Percentiles rank a stretch among this genome's conserved stretches.
phyloP scores from a whole-genome alignment of 305 asterid genomes.

The Salvia sclarea region DNA sequence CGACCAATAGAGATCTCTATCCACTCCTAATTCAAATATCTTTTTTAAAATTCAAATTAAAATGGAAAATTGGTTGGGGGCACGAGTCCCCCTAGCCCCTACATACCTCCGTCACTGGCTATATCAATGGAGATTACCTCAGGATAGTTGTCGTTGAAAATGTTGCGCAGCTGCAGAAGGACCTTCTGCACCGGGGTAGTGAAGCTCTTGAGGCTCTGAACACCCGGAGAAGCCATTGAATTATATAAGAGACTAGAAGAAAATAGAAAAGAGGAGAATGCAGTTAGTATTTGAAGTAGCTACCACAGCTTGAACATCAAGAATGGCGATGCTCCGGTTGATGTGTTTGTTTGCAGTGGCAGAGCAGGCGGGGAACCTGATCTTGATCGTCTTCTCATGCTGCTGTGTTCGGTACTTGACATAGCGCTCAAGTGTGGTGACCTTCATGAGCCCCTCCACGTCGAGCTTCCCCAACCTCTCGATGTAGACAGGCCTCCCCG shows the following conservation, averaged over 20 bases:
- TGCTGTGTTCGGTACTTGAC: slow-evolving; percentile 54
- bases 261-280: not conserved
- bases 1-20: too few relatives aligned
- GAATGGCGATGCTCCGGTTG: slow-evolving; percentile 61
- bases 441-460: slow-evolving; percentile 44
- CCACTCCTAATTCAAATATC: too few relatives aligned
- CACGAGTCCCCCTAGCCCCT: too few relatives aligned
- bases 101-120: too few relatives aligned
- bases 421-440: slow-evolving; percentile 56
- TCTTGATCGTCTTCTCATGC: slow-evolving; percentile 55
- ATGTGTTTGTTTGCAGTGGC: slow-evolving; percentile 59
- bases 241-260: not conserved
- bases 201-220: slow-evolving; percentile 58
- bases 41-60: too few relatives aligned
- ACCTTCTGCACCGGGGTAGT: slow-evolving; percentile 58
- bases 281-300: not conserved
- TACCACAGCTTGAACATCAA: slow-evolving; percentile 87
- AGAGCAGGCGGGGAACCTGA: slow-evolving; percentile 72
- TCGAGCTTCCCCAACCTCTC: slow-evolving; percentile 63
- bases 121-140: slow-evolving; percentile 27
- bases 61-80: too few relatives aligned
- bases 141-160: slow-evolving; percentile 63
- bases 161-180: slow-evolving; percentile 61
- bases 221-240: slow-evolving; percentile 11
- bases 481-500: slow-evolving; percentile 65